phyloP scores from a whole-genome alignment of 2,329 filamentous ascomycete species.

The Mycogone perniciosa region DNA sequence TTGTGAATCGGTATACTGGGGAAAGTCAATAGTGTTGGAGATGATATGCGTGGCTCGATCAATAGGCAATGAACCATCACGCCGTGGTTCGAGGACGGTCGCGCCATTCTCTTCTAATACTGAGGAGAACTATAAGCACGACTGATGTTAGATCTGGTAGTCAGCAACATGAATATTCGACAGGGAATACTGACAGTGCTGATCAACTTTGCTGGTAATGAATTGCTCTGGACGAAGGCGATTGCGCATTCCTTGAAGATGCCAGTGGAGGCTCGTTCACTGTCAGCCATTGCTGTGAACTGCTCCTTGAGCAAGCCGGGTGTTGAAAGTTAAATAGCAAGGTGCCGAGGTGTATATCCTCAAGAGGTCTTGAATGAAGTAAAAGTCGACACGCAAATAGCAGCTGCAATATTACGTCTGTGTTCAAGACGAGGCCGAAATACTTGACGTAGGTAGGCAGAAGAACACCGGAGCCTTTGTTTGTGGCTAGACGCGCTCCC shows the following conservation, averaged over 20 bases:
- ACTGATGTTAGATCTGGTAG: background rate
- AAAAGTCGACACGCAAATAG: too few species aligned
- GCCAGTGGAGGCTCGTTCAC: constrained; percentile 16
- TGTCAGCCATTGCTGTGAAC: constrained; percentile 24
- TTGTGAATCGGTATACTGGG: constrained; percentile 70
- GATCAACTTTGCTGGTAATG: constrained; percentile 35
- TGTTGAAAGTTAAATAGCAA: background rate
- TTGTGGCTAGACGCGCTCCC: constrained; percentile 13
- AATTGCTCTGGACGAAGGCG: constrained; percentile 39
- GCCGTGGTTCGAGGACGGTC: constrained; percentile 39
- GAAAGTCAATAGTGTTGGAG: constrained; percentile 79
- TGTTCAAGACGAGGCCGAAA: too few species aligned
- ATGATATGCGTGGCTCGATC: constrained; percentile 49
- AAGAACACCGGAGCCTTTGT: background rate
- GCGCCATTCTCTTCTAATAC: constrained; percentile 46
- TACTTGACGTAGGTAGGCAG: too few species aligned
- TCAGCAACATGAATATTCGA: background rate
- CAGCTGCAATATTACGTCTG: too few species aligned
- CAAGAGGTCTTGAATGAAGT: background rate
- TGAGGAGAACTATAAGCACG: background rate
- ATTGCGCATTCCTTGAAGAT: constrained; percentile 39
- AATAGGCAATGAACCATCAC: constrained; percentile 44
- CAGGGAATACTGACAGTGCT: constrained; percentile 28
- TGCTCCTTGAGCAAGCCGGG: background rate
- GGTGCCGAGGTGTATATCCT: background rate